Evolutionary conservation across 495 filamentous ascomycete species (phyloP).

Genomic region (Aspergillus cristatus): DNA sequence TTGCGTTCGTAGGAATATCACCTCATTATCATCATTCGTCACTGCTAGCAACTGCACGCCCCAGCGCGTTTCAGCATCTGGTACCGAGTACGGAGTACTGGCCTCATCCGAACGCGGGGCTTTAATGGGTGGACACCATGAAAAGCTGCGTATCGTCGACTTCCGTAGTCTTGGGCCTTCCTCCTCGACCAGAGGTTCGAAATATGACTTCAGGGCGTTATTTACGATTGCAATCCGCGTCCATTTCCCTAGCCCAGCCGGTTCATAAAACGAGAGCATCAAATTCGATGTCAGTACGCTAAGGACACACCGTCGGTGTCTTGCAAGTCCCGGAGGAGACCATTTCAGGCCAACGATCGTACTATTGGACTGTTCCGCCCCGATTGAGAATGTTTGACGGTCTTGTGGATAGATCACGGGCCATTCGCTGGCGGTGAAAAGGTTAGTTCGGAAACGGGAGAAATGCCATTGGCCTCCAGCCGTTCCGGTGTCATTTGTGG

Average conservation of each 20-base stretch:
- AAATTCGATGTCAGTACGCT: constrained; percentile 53
- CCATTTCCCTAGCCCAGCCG: constrained; percentile 34
- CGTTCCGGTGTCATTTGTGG: background rate
- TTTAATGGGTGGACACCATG: constrained; percentile 31
- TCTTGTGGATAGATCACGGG: constrained; percentile 34
- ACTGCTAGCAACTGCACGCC: constrained; percentile 28
- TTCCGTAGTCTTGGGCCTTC: constrained; percentile 13
- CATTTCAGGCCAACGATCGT: constrained; percentile 45
- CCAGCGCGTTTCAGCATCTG: constrained; percentile 28
- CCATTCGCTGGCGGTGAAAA: constrained; percentile 48
- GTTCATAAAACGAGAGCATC: constrained; percentile 38
- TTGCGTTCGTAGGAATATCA: constrained; percentile 20
- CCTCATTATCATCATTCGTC: constrained; percentile 35
- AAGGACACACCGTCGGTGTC: constrained; percentile 48
- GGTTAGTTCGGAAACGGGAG: constrained; percentile 38
- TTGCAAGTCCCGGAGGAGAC: constrained; percentile 52
- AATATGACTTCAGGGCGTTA: constrained; percentile 18
- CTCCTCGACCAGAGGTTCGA: constrained; percentile 7
- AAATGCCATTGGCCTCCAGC: constrained; percentile 23
- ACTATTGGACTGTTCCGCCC: constrained; percentile 52
- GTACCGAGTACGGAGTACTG: constrained; percentile 1
- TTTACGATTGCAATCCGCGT: constrained; percentile 36
- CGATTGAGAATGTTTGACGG: constrained; percentile 47
- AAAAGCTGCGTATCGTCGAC: constrained; percentile 30
- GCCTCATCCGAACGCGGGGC: constrained; percentile 6